Evolutionary conservation across 768 basidiomycete genomes (phyloP).

Genomic region (Fistulinella prunicolor): DNA sequence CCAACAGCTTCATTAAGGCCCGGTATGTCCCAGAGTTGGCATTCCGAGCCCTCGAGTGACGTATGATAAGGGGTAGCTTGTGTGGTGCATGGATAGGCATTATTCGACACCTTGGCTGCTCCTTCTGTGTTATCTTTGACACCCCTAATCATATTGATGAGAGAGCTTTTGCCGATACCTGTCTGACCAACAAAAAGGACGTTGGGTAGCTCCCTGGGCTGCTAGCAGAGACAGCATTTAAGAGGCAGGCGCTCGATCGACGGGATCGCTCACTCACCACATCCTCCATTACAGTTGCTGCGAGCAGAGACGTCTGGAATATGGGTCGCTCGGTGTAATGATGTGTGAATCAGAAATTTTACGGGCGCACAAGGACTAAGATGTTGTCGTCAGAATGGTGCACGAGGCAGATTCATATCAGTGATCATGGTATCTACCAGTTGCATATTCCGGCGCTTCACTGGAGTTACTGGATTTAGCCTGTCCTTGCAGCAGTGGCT

Average conservation of each 20-base stretch:
- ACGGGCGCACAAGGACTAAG: not conserved
- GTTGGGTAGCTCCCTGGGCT: conserved; percentile 13
- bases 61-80: conserved; percentile 5
- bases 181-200: conserved; percentile 26
- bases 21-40: conserved; percentile 27
- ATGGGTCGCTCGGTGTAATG: conserved; percentile 1
- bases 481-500: no score
- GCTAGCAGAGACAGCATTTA: not conserved
- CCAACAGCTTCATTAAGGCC: conserved; percentile 26
- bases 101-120: conserved; percentile 18
- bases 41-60: conserved; percentile 5
- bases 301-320: no score
- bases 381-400: not conserved
- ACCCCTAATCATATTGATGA: no score
- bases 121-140: not conserved
- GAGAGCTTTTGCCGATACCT: conserved; percentile 27
- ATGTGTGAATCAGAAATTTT: not conserved
- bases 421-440: no score
- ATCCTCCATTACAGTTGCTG: conserved; percentile 15
- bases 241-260: not conserved
- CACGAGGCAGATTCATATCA: conserved; percentile 29
- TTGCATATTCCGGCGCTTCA: no score
- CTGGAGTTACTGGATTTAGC: no score
- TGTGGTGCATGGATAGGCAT: conserved; percentile 17
- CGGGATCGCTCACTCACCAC: conserved; percentile 9